Conservation (phyloP, 495 filamentous ascomycete species). For the Lophiostoma macrostomum region DNA sequence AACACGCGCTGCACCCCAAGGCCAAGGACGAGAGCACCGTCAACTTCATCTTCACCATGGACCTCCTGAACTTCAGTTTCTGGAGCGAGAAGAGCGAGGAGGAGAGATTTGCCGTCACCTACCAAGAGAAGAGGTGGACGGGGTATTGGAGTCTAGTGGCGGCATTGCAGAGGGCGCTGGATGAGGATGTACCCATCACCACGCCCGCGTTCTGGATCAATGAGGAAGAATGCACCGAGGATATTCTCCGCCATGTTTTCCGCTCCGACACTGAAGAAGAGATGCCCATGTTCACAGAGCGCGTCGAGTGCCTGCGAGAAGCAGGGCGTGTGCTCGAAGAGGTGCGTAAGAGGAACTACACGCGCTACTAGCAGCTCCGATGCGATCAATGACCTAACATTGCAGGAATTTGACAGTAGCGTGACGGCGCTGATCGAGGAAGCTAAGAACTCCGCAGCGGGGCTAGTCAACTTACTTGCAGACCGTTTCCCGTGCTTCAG, state of each 20-base stretch:
- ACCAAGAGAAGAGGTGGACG: constrained; percentile 77
- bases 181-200: constrained; percentile 95
- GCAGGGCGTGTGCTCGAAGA: constrained; percentile 79
- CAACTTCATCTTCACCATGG: constrained; percentile 94
- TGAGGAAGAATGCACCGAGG: constrained; percentile 71
- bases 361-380: neutral
- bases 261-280: constrained; percentile 80
- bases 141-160: constrained; percentile 96
- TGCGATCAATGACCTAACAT: constrained; percentile 33
- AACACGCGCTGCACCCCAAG: constrained; percentile 88
- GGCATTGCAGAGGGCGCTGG: constrained; percentile 76
- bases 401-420: constrained; percentile 73
- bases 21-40: constrained; percentile 71
- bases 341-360: constrained; percentile 52
- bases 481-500: constrained; percentile 81
- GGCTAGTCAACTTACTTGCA: constrained; percentile 77
- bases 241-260: constrained; percentile 73
- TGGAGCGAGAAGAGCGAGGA: constrained; percentile 69
- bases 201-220: constrained; percentile 83
- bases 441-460: constrained; percentile 75
- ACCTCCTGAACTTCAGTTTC: constrained; percentile 93
- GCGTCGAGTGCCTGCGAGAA: constrained; percentile 76
- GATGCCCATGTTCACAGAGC: constrained; percentile 78
- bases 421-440: constrained; percentile 70
- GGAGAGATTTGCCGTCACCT: constrained; percentile 74